Base-by-base conservation (phyloP, 768 basidiomycete genomes). In the Lyophyllum semitale region DNA sequence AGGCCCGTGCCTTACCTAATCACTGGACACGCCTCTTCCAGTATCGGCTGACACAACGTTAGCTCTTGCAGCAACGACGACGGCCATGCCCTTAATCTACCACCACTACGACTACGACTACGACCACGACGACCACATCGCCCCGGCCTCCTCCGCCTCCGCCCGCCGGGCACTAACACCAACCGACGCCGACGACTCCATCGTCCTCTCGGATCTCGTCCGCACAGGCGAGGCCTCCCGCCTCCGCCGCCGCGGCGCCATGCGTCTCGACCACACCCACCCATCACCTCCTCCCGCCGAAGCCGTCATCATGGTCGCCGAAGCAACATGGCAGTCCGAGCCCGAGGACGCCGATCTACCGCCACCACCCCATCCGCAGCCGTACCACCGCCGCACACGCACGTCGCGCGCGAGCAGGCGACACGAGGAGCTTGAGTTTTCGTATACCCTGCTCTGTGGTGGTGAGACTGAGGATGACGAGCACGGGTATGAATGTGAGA, bases 211-310 rank as follows among this genome's bases (percentile, higher is more conserved):
- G 1, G 88, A 90, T 67, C 78, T 91, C 38, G 77, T 90, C 15
- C 85, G 89, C 48, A 84, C 84, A 1, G 89, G 84, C 15, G 89
- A 91, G 64, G 85, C 86, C 0, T 90, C 89, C 3, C 77, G 89
- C 5, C 71, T 90, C 50, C 80, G 89, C n/a, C 74, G 89, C 53
- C 74, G 89, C 59, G 89, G 89, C 11, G 89, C 89, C 48, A 81
- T 89, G 78, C 76, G 85, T 35, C 73, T 88, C 30, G 84, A 86
- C 68, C 72, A 73, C 44, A 18, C 43, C 51, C 26, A 43, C 30
- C 29, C 49, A n/a, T 52, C 53, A 40, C 41, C 38, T 48, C 49
- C 38, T 22, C 43, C 20, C 25, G 32, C 18, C 45, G 48, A 51
- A 57, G 50, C 48, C 47, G 53, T 63, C 46, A 45, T 63, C 40